A percentile compares a stretch with the other conserved stretches of the same genome.
Evolutionary conservation across 306 rosid species (phyloP).

Genomic region (Leucaena leucocephala): DNA sequence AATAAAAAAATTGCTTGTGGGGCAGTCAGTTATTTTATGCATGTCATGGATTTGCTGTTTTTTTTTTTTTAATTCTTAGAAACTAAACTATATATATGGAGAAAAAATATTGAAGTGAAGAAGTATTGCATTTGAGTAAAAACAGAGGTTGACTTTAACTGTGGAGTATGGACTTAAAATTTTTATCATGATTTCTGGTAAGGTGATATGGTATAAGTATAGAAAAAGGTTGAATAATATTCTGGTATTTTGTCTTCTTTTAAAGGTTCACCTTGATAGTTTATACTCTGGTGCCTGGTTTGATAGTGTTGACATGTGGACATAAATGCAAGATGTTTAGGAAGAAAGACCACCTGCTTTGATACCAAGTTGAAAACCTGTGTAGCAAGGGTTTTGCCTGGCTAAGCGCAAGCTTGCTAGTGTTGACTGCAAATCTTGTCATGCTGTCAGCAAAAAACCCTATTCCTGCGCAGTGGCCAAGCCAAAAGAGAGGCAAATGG

Average conservation of each 20-base stretch:
- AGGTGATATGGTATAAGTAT: neutral
- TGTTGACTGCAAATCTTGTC: neutral
- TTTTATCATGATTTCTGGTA: neutral
- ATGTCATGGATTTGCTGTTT: neutral
- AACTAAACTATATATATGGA: neutral
- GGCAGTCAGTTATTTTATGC: neutral
- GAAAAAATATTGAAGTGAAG: neutral
- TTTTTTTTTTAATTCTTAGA: neutral
- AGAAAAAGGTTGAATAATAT: neutral
- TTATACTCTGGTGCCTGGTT: neutral
- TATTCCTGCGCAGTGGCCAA: neutral
- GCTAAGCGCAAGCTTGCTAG: neutral
- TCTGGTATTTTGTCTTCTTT: neutral
- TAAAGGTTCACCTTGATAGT: neutral
- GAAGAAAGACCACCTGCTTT: neutral
- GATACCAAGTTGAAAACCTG: neutral
- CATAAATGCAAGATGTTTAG: neutral
- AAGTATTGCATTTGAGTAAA: neutral
- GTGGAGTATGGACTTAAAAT: neutral
- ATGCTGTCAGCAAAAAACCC: neutral
- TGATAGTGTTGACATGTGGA: neutral
- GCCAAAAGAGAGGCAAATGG: neutral
- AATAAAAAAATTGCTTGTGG: constrained; percentile 12
- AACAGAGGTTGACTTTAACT: neutral
- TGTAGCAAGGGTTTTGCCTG: neutral